phyloP scores from a whole-genome alignment of 1,139 yeast species.

The Taiozyma sp. region DNA sequence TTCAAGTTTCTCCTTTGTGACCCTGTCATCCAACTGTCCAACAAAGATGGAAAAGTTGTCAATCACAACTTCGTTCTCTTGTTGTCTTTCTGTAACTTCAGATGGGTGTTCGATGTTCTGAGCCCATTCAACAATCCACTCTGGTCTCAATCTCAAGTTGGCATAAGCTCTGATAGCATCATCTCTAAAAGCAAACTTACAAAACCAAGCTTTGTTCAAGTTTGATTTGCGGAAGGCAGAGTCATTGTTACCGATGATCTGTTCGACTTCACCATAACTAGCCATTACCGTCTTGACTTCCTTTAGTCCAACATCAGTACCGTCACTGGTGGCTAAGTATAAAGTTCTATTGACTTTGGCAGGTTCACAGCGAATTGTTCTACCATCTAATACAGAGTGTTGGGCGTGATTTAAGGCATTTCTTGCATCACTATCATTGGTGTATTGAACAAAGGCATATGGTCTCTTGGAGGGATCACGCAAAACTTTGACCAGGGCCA shows the following conservation, averaged over 20 bases:
- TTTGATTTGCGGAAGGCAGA: constrained; percentile 30
- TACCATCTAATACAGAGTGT: constrained; percentile 61
- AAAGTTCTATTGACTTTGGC: constrained; percentile 89
- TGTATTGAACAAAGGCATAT: constrained; percentile 89
- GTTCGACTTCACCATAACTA: constrained; percentile 71
- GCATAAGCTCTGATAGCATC: constrained; percentile 91
- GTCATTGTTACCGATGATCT: constrained; percentile 48
- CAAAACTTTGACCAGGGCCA: constrained; percentile 75
- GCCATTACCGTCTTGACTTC: constrained; percentile 36
- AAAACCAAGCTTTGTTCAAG: constrained; percentile 56
- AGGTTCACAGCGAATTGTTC: constrained; percentile 79
- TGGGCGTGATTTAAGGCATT: constrained; percentile 67
- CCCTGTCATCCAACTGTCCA: constrained; percentile 57
- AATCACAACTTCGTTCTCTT: constrained; percentile 34
- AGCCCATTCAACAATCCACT: constrained; percentile 74
- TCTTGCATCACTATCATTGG: constrained; percentile 63
- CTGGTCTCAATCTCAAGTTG: constrained; percentile 45
- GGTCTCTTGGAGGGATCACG: constrained; percentile 83
- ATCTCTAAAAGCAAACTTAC: constrained; percentile 77
- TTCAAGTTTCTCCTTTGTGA: constrained; percentile 48
- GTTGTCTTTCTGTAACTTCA: constrained; percentile 8
- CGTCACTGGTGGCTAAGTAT: constrained; percentile 39
- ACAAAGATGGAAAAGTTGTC: constrained; percentile 72
- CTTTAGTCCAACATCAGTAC: constrained; percentile 22
- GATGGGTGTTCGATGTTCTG: constrained; percentile 58